Evolutionary conservation across 2,329 filamentous ascomycete genomes (phyloP), one percentile per base, ranked within the genome.

Genomic region (Fusarium tuaranense): DNA sequence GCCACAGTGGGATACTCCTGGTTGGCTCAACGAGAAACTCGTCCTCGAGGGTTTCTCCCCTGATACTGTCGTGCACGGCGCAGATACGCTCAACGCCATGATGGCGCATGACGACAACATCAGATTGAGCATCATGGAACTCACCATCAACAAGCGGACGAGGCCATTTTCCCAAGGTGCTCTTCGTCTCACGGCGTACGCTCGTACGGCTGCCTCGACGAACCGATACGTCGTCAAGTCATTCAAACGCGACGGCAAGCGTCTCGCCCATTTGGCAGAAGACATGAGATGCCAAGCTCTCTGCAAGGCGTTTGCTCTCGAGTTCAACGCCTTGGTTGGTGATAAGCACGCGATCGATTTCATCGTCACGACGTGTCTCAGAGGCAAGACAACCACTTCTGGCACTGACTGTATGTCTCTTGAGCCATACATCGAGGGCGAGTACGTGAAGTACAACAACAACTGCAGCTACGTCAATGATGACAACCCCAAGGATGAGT

Each of bases 371-470:
- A 81, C 80, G 3, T 83, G 80, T 20, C 71, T 83, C 4, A 73
- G 79, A 44, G 69, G 68, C 1, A 75, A 72, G 30, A 67, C 68
- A 1, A 69, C 61, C 0, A n/a, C 58, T 1, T 65, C 67, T 1
- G 60, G 38, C 13, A 67, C 63, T 0, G 66, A 72, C 1, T 79
- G 74, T 64, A 67, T 84, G 20, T 82, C 81, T 0, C 79, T 85
- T 6, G 83, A 85, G 62, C 83, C 83, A 0, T 82, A 78, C 57
- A 79, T 84, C 18, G 65, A 79, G 3, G 83, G 82, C 10, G 63
- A 76, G 0, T 85, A 83, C 60, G 73, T 83, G 69, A 85, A 85
- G 77, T 85, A 84, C 73, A 85, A 84, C 74, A 80, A 74, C 63
- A 84, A 84, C 66, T 69, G 67, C 27, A 73, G 75, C 44, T 82